Percentiles rank a stretch among this genome's conserved stretches.
These are phyloP conservation scores for Mychonastes homosphaera DNA, from an alignment of 139 green algal genomes.

Conservation along the genomic window DNA sequence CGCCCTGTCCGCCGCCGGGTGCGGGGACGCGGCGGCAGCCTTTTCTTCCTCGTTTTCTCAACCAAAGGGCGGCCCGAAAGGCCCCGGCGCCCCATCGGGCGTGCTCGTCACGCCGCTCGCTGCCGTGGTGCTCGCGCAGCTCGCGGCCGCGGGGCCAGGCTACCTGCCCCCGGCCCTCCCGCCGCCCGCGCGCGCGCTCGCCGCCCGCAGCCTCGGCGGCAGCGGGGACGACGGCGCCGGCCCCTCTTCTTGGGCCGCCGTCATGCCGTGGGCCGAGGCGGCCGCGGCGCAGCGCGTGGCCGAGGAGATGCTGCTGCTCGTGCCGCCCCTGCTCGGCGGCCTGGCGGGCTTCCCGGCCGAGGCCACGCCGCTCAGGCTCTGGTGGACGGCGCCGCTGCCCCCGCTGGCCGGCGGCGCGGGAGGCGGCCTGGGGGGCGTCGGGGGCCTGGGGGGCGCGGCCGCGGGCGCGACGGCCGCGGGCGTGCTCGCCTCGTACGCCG, in stretches of 20 bases:
- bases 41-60: too few species aligned
- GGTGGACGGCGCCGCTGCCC: background rate
- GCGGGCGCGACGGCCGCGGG: conserved; percentile 18
- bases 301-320: conserved; percentile 15
- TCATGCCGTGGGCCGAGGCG: background rate
- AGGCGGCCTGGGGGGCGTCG: background rate
- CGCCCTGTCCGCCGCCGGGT: background rate
- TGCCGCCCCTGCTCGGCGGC: conserved; percentile 7
- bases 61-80: too few species aligned
- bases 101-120: conserved; percentile 9
- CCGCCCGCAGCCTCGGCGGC: background rate
- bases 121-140: conserved; percentile 4
- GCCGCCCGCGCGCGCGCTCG: conserved; percentile 3
- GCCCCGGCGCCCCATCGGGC: conserved; percentile 2
- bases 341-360: conserved; percentile 8
- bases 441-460: conserved; percentile 3
- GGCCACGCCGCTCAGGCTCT: conserved; percentile 11
- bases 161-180: conserved; percentile 7
- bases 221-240: background rate
- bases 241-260: background rate
- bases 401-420: background rate
- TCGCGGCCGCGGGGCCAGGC: conserved; percentile 10
- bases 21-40: too few species aligned
- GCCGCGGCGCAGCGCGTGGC: conserved; percentile 1
- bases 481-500: conserved; percentile 26